Evolutionary conservation across 2,329 filamentous ascomycete species (phyloP), one percentile per base, ranked within the genome.

Genomic region (Claviceps sp.): DNA sequence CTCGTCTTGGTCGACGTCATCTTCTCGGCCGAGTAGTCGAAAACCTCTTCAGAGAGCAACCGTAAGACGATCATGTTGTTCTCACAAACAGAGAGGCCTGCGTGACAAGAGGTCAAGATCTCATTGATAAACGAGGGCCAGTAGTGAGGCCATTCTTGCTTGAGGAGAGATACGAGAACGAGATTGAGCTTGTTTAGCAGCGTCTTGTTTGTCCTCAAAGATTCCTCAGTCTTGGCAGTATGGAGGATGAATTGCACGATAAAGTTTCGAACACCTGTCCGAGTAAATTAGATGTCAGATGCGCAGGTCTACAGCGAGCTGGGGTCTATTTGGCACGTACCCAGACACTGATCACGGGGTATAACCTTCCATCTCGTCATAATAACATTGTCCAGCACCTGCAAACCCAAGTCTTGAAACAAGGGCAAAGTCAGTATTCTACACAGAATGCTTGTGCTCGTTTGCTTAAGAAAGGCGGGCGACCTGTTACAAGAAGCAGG

Each of bases 81-180:
- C 73, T 98, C 93, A 79, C 94, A 98, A 62, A 98, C 94, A 40
- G 91, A 93, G 51, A 98, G 76, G 70, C 87, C 96, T 60, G 88
- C 91, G 67, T 95, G 90, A 71, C 90, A 97, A 52, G 93, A 91
- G 22, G 89, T 86, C 62, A 98, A 89, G 70, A 98, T 98, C 74
- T 98, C 93, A 75, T 97, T 97, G 78, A 98, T 97, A 71, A 98
- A 98, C 20, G 89, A 95, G 11, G 94, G 93, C 93, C 94, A 98
- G 76, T 98, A 95, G 72, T 97, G 91, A 53, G 93, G 93, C 93
- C 93, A 98, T 71, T 98, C 93, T 72, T 98, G 93, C 77, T 98
- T 98, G 65, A 98, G 76, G 57, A 98, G 91, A 53, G 90, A 96
- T 61, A 98, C 89, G 57, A 98, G 85, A 54, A 97, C 91, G 62